Percentiles rank a stretch among this genome's conserved stretches.
Conservation (phyloP, 2,329 filamentous ascomycete genomes). For the Aureobasidium sp. region DNA sequence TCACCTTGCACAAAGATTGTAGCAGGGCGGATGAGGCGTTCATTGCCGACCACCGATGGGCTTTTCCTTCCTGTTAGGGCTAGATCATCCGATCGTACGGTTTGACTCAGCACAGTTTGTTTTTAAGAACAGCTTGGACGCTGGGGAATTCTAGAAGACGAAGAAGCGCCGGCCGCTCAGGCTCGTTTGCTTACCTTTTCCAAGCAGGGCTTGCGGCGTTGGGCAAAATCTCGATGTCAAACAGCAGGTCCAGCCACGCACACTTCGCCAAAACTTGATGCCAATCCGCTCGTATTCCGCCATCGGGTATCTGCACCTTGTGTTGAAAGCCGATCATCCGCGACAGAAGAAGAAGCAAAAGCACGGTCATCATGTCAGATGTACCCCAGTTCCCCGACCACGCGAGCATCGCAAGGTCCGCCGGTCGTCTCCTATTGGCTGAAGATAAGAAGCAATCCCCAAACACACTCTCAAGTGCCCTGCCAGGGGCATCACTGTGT, state of each 20-base stretch:
- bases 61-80: not conserved
- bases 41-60: not conserved
- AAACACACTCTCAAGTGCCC: not conserved
- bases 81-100: not conserved
- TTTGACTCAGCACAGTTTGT: conserved; percentile 5
- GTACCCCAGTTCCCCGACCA: not conserved
- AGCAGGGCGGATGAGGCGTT: conserved; percentile 2
- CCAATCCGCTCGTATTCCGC: not conserved
- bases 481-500: not conserved
- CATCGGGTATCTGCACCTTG: conserved; percentile 2
- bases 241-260: not conserved
- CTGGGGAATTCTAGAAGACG: conserved; percentile 15
- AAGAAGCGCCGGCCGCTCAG: conserved; percentile 11
- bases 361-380: conserved; percentile 1
- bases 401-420: not conserved
- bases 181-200: not conserved
- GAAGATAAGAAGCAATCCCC: conserved; percentile 2
- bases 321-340: conserved; percentile 7
- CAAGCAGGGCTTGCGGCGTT: not conserved
- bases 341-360: conserved; percentile 8
- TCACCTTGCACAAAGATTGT: not conserved
- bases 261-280: not conserved
- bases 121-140: not conserved
- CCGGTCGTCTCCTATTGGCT: not conserved
- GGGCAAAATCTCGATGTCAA: conserved; percentile 2